A percentile compares a stretch with the other conserved stretches of the same genome.
Conservation (phyloP, 441 rosid genomes). For the Adansonia madagascariensis region DNA sequence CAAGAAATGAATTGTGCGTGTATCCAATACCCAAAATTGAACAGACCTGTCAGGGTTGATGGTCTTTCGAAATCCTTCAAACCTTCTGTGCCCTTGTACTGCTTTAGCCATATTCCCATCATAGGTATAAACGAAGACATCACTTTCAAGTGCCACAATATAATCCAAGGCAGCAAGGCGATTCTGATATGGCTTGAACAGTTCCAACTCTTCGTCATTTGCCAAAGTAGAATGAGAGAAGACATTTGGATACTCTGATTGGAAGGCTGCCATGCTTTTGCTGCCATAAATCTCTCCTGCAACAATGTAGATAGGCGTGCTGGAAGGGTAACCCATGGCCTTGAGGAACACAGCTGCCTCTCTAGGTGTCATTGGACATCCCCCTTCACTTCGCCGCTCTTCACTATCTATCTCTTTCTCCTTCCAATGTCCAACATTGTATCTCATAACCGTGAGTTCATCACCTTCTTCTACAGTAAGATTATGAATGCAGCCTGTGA, state of each 20-base stretch:
- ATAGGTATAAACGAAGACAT: conserved; percentile 82
- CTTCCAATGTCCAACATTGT: conserved; percentile 81
- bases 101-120: conserved; percentile 97
- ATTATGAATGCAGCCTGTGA: conserved; percentile 63
- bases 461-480: conserved; percentile 67
- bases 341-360: conserved; percentile 87
- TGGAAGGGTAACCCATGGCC: conserved; percentile 86
- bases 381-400: conserved; percentile 68
- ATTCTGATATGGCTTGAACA: conserved; percentile 71
- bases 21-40: not conserved
- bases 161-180: conserved; percentile 92
- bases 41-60: conserved; percentile 86
- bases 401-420: conserved; percentile 81
- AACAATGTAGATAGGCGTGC: conserved; percentile 79
- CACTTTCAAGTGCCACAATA: conserved; percentile 85
- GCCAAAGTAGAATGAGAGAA: conserved; percentile 75
- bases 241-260: conserved; percentile 79
- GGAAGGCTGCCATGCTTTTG: conserved; percentile 71
- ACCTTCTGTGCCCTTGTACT: conserved; percentile 89
- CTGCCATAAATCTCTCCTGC: conserved; percentile 83
- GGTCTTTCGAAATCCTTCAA: conserved; percentile 83
- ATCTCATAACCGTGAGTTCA: conserved; percentile 75
- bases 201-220: conserved; percentile 74
- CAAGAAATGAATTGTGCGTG: not conserved
- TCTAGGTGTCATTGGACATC: conserved; percentile 93